Conservation (phyloP, 2,329 filamentous ascomycete species). For the Trichoderma aggressivum region DNA sequence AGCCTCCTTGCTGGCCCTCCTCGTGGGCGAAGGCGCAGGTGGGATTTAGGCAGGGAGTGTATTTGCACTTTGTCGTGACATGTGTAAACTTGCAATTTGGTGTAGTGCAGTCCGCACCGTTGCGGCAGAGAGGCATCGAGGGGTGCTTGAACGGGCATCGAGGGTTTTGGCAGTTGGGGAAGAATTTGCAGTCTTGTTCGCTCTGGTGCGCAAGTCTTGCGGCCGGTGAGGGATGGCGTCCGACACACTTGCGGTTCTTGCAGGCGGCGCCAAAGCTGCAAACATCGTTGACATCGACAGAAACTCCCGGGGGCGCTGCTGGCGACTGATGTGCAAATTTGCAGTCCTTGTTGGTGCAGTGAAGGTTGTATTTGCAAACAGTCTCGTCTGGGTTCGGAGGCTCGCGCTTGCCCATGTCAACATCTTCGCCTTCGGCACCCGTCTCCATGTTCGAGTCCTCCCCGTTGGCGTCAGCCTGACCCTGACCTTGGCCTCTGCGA, state of each 20-base stretch:
- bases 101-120: conserved; percentile 82
- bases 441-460: conserved; percentile 37
- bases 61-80: conserved; percentile 79
- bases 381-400: conserved; percentile 59
- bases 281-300: conserved; percentile 73
- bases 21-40: conserved; percentile 85
- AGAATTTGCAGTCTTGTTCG: conserved; percentile 87
- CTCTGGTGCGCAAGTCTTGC: conserved; percentile 73
- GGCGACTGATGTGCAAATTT: conserved; percentile 93
- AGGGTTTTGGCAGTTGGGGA: conserved; percentile 84
- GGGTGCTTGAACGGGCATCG: conserved; percentile 88
- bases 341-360: conserved; percentile 85
- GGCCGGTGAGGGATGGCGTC: conserved; percentile 87
- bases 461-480: conserved; percentile 31
- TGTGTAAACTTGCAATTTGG: conserved; percentile 89
- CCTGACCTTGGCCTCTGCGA: conserved; percentile 45
- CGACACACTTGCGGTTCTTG: conserved; percentile 93
- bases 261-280: conserved; percentile 88
- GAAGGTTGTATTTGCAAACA: conserved; percentile 84
- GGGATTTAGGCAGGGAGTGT: conserved; percentile 87
- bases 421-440: conserved; percentile 51
- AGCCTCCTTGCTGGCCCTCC: conserved; percentile 81
- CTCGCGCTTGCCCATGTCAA: conserved; percentile 60
- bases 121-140: conserved; percentile 80
- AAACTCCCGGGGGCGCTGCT: conserved; percentile 72